Conservation (phyloP, 2,329 filamentous ascomycete genomes). For the Phyllachora maydis region DNA sequence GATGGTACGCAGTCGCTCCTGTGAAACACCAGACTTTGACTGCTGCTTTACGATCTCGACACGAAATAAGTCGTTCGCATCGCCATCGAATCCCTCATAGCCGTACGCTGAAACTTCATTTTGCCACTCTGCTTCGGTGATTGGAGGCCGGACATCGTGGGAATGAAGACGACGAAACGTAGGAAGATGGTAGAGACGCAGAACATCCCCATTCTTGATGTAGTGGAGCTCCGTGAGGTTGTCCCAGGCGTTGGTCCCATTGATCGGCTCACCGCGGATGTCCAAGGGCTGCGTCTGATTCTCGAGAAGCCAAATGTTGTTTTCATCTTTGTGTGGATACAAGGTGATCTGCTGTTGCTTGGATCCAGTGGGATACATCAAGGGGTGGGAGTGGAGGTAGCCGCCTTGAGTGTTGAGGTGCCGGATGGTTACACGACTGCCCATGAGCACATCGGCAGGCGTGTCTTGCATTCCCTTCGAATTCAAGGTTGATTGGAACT, state of each 20-base stretch:
- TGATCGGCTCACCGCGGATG: slow-evolving; percentile 53
- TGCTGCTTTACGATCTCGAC: slow-evolving; percentile 85
- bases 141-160: slow-evolving; percentile 73
- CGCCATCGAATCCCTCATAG: slow-evolving; percentile 88
- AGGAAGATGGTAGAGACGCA: slow-evolving; percentile 66
- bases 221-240: slow-evolving; percentile 40
- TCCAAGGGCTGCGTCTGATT: slow-evolving; percentile 87
- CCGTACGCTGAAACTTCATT: slow-evolving; percentile 94
- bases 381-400: slow-evolving; percentile 86
- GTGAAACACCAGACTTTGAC: slow-evolving; percentile 59
- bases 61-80: slow-evolving; percentile 90
- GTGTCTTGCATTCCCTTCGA: slow-evolving; percentile 93
- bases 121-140: slow-evolving; percentile 83
- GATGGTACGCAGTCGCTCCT: slow-evolving; percentile 76
- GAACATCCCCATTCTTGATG: slow-evolving; percentile 59
- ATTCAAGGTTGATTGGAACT: slow-evolving; percentile 95
- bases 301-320: slow-evolving; percentile 86
- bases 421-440: slow-evolving; percentile 67
- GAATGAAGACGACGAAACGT: slow-evolving; percentile 88
- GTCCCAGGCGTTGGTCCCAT: slow-evolving; percentile 74
- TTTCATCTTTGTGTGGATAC: slow-evolving; percentile 97
- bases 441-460: slow-evolving; percentile 75
- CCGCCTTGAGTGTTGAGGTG: slow-evolving; percentile 96
- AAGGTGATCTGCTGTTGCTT: slow-evolving; percentile 98
- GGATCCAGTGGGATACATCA: slow-evolving; percentile 96